Evolutionary conservation across 2,329 filamentous ascomycete genomes (phyloP).

Genomic region (Sporothrix schenckii): DNA sequence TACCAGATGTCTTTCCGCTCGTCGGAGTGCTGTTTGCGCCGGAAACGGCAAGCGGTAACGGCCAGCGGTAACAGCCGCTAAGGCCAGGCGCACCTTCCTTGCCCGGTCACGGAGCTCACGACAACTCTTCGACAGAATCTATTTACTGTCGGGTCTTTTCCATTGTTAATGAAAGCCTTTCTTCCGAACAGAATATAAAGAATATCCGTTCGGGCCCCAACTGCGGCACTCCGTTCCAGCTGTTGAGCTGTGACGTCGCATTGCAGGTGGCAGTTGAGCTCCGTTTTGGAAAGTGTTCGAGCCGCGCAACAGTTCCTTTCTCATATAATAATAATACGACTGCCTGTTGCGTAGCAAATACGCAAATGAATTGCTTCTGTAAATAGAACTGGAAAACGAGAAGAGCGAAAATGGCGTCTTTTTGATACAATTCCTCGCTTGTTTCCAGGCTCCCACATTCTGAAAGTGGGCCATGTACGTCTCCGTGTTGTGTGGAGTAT

Average conservation of each 20-base stretch:
- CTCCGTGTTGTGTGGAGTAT: conserved; percentile 15
- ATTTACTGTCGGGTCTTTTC: neutral
- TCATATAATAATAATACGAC: conserved; percentile 1
- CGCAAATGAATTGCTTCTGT: conserved; percentile 8
- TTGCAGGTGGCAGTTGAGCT: neutral
- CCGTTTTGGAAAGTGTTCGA: neutral
- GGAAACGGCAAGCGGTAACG: conserved; percentile 27
- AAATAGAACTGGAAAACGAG: neutral
- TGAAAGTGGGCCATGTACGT: neutral
- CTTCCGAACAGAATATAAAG: too few relatives aligned
- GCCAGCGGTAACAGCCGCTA: conserved; percentile 20
- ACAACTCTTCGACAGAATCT: conserved; percentile 2
- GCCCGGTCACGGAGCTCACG: conserved; percentile 23
- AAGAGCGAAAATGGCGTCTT: neutral
- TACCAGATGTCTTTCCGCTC: neutral
- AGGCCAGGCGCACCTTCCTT: neutral
- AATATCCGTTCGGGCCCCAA: too few relatives aligned
- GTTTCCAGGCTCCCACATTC: conserved; percentile 24
- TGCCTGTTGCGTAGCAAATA: conserved; percentile 8
- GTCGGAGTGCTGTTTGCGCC: neutral
- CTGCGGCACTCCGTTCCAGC: too few relatives aligned
- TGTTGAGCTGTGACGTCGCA: neutral
- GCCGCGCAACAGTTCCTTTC: neutral
- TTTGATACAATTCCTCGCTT: neutral
- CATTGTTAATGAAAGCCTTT: too few relatives aligned